phyloP scores from a whole-genome alignment of 2,329 filamentous ascomycete species.

The Xylaria sp. region DNA sequence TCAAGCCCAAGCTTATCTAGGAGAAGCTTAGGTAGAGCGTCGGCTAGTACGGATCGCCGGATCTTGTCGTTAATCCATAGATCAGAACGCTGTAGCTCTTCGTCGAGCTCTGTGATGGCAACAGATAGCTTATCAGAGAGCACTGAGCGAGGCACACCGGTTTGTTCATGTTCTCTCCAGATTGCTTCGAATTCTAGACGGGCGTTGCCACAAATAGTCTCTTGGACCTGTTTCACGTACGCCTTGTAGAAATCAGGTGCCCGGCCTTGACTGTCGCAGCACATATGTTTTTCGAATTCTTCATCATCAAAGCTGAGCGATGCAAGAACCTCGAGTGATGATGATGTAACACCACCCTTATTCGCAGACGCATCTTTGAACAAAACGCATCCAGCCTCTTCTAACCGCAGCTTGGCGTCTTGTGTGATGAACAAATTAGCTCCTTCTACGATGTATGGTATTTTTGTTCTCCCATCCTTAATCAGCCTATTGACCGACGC shows the following conservation, averaged over 20 bases:
- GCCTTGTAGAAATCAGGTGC: constrained; percentile 90
- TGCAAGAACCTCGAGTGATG: constrained; percentile 94
- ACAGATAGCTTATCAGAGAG: constrained; percentile 90
- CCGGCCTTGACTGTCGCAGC: constrained; percentile 75
- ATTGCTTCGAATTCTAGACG: constrained; percentile 96
- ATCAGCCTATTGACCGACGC: constrained; percentile 86
- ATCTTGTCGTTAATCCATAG: constrained; percentile 88
- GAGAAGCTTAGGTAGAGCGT: constrained; percentile 87
- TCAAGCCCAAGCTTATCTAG: constrained; percentile 92
- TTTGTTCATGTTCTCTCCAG: constrained; percentile 92
- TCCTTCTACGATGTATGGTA: constrained; percentile 97
- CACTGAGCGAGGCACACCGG: constrained; percentile 81
- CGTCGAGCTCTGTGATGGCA: constrained; percentile 95
- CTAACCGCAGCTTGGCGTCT: constrained; percentile 93
- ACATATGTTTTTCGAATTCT: constrained; percentile 94
- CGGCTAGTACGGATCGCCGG: constrained; percentile 79
- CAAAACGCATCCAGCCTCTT: constrained; percentile 92
- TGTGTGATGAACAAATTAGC: constrained; percentile 99
- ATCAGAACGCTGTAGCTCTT: constrained; percentile 93
- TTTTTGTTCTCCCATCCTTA: constrained; percentile 83
- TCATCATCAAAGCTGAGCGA: constrained; percentile 93
- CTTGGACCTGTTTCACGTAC: constrained; percentile 93
- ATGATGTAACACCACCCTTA: constrained; percentile 98
- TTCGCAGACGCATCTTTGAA: constrained; percentile 99
- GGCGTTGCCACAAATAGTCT: constrained; percentile 90